Evolutionary conservation across 2,329 filamentous ascomycete species (phyloP), one percentile per base, ranked within the genome.

Genomic region (Trichophyton schoenleinii): DNA sequence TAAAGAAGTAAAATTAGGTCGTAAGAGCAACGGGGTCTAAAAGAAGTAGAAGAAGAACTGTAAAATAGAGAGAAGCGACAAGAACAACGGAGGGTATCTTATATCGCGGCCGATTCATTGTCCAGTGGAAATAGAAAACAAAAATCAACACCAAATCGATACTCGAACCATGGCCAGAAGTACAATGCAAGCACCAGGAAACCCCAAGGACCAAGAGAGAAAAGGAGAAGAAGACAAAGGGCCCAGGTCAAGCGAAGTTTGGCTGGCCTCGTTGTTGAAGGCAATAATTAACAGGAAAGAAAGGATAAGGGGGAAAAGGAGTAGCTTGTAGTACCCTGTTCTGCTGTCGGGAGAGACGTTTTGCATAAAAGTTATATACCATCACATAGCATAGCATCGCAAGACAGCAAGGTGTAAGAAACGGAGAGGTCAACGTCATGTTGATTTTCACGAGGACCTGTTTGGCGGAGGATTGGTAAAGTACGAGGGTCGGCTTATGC

Each of bases 31-130:
- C 28, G 34, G 34, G 9, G 49, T 53, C 49, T 53, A 53, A 34
- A 53, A 31, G 22, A n/a, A 28, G 22, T n/a, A 31, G 49, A 31
- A 22, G 42, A 22, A 20, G 11, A 13, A 25, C 22, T 13, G n/a
- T 6, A 25, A 31, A 25, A 31, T 6, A 31, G n/a, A 53, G 13
- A 25, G 13, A 31, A 15, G 22, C 13, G 22, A 53, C 13, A 53
- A 28, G 49, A 58, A 34, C 15, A 44, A 58, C 31, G 20, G 55
- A 34, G 34, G 55, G 41, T 58, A 58, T 58, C 55, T 58, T 41
- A 42, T 22, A 58, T 58, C 55, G 38, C 34, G 55, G 55, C 34
- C 34, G 15, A 48, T 53, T 25, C 13, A 20, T 53, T 53, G 49
- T 53, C 13, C 34, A 38, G 34, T 38, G 8, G 34, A 38, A 38